phyloP scores from a whole-genome alignment of 345 rosid genomes.

The Salix udensis region DNA sequence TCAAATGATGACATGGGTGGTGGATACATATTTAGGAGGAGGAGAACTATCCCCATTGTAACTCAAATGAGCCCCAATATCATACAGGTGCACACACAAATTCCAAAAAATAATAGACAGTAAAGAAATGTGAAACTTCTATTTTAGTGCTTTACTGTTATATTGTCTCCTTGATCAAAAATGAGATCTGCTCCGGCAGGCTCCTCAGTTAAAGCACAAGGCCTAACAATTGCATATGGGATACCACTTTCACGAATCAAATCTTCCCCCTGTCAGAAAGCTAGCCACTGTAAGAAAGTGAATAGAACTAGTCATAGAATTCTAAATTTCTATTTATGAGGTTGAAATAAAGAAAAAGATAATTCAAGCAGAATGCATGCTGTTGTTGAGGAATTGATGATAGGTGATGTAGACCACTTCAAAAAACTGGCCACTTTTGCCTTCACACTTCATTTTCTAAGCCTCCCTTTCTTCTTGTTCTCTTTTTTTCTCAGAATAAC shows the following conservation, averaged over 20 bases:
- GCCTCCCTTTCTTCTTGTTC: too few species aligned
- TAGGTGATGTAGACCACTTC: neutral
- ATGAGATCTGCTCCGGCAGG: conserved; percentile 96
- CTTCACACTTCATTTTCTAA: neutral
- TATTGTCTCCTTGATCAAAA: conserved; percentile 91
- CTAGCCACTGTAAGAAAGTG: neutral
- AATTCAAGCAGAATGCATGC: neutral
- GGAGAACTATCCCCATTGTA: too few species aligned
- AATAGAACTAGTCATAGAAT: neutral
- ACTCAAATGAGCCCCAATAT: too few species aligned
- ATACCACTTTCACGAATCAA: conserved; percentile 81
- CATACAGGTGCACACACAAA: too few species aligned
- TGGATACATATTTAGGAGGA: too few species aligned
- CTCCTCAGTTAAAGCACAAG: conserved; percentile 91
- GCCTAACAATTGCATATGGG: conserved; percentile 79
- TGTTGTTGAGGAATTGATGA: neutral
- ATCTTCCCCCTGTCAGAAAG: conserved; percentile 67
- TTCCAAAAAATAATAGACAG: neutral
- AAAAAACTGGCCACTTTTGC: neutral
- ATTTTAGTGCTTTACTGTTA: conserved; percentile 45
- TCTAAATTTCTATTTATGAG: neutral
- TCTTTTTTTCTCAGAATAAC: too few species aligned
- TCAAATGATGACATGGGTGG: too few species aligned
- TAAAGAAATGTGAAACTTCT: neutral
- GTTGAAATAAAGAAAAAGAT: neutral